Percentiles rank a stretch among this genome's conserved stretches.
These are phyloP conservation scores for Solanum sejunctum DNA, from an alignment of 257 asterid species.

Conservation along the genomic window DNA sequence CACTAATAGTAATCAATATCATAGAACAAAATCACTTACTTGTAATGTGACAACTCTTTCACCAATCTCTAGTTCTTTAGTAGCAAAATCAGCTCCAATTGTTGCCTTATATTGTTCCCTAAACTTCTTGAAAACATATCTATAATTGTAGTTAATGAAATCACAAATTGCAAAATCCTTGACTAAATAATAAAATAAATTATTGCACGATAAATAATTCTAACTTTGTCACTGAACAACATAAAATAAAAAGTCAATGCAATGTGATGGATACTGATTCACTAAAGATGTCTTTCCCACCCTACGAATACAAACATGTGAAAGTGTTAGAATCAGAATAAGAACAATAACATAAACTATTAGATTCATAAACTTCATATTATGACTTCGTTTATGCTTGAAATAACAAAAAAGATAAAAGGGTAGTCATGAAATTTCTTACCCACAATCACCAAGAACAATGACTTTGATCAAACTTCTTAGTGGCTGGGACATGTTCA, in stretches of 20 bases:
- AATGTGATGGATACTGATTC: slow-evolving; percentile 61
- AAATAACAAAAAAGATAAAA: not conserved
- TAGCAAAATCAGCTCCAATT: slow-evolving; percentile 83
- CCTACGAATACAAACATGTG: slow-evolving; percentile 24
- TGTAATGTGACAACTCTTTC: slow-evolving; percentile 65
- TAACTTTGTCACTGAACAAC: not conserved
- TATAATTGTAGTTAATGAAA: slow-evolving; percentile 21
- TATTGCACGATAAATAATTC: not conserved
- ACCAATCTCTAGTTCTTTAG: slow-evolving; percentile 56
- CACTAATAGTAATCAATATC: not conserved
- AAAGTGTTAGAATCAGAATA: not conserved
- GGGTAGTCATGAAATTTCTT: not conserved
- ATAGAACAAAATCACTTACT: slow-evolving; percentile 23
- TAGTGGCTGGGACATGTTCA: slow-evolving; percentile 24
- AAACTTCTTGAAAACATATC: slow-evolving; percentile 56
- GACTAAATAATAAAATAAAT: not conserved
- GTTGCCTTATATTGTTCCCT: slow-evolving; percentile 53
- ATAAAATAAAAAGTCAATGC: not conserved
- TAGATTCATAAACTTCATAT: not conserved
- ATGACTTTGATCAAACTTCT: slow-evolving; percentile 75
- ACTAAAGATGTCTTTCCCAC: slow-evolving; percentile 85
- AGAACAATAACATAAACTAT: not conserved
- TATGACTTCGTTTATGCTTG: not conserved
- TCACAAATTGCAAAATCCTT: not conserved
- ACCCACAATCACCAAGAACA: slow-evolving; percentile 90